These are phyloP conservation scores for Cercis canadensis DNA, from an alignment of 306 rosid genomes.

Conservation along the genomic window DNA sequence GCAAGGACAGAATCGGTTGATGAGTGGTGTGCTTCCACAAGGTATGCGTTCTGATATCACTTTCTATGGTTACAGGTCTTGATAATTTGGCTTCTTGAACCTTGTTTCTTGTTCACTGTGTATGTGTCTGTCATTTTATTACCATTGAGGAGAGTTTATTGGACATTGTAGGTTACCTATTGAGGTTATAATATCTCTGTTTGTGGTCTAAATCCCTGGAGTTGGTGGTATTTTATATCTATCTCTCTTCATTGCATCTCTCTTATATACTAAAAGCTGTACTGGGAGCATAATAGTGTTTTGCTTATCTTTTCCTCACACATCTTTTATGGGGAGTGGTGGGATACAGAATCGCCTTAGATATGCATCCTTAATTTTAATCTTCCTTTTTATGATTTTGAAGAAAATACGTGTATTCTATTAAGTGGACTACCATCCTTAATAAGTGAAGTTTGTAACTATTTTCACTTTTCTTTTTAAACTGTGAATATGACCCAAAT, in stretches of 20 bases:
- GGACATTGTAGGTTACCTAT: background rate
- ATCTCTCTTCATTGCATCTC: background rate
- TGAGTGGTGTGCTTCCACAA: constrained; percentile 93
- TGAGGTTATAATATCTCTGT: background rate
- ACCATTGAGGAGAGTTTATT: too few relatives aligned
- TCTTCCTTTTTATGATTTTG: too few relatives aligned
- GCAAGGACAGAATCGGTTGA: constrained; percentile 91
- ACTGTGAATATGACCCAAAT: too few relatives aligned
- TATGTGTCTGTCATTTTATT: background rate
- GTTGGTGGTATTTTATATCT: background rate
- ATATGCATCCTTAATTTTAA: too few relatives aligned
- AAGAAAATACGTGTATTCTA: too few relatives aligned
- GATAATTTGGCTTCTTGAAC: background rate
- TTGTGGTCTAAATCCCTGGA: background rate
- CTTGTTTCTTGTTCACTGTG: background rate
- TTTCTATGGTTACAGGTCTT: background rate
- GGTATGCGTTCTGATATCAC: constrained; percentile 49
- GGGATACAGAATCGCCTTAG: background rate
- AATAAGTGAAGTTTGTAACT: too few relatives aligned
- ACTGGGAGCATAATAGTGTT: background rate
- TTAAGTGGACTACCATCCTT: too few relatives aligned
- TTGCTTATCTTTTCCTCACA: background rate
- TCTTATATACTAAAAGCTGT: background rate
- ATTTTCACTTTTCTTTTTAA: too few relatives aligned
- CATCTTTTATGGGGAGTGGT: background rate